Evolutionary conservation across 1,139 yeast genomes (phyloP).

Genomic region (Pichia sp.): DNA sequence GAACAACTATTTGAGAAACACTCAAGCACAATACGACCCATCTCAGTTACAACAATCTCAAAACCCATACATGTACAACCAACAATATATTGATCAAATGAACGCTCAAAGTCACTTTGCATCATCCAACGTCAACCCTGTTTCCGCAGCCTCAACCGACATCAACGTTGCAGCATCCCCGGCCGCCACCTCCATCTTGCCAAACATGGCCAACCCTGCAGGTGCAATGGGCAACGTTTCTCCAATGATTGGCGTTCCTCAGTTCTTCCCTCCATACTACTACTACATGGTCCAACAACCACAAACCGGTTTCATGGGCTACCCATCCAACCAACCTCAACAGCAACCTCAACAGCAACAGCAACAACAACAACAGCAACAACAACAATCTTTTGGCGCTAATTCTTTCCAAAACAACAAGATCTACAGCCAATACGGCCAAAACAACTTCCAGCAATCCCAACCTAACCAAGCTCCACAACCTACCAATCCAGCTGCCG

Average conservation of each 20-base stretch:
- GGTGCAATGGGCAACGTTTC: conserved; percentile 11
- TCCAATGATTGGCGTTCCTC: conserved; percentile 14
- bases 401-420: conserved; percentile 25
- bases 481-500: conserved; percentile 4
- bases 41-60: conserved; percentile 20
- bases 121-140: conserved; percentile 5
- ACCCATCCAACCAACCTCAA: conserved; percentile 9
- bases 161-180: conserved; percentile 13
- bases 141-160: conserved; percentile 6
- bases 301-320: conserved; percentile 15
- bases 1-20: conserved; percentile 29
- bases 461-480: conserved; percentile 8
- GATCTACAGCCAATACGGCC: conserved; percentile 28
- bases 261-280: conserved; percentile 13
- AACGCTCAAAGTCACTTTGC: conserved; percentile 7
- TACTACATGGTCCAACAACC: conserved; percentile 15
- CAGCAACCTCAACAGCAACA: conserved; percentile 4
- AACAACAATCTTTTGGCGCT: conserved; percentile 20
- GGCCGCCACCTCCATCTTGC: conserved; percentile 14
- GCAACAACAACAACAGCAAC: conserved; percentile 22
- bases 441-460: conserved; percentile 13
- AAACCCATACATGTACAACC: conserved; percentile 20
- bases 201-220: conserved; percentile 15
- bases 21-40: conserved; percentile 25
- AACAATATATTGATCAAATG: conserved; percentile 20